Base-by-base conservation (phyloP, 2,329 filamentous ascomycete species). In the Botrytis sinoallii region DNA sequence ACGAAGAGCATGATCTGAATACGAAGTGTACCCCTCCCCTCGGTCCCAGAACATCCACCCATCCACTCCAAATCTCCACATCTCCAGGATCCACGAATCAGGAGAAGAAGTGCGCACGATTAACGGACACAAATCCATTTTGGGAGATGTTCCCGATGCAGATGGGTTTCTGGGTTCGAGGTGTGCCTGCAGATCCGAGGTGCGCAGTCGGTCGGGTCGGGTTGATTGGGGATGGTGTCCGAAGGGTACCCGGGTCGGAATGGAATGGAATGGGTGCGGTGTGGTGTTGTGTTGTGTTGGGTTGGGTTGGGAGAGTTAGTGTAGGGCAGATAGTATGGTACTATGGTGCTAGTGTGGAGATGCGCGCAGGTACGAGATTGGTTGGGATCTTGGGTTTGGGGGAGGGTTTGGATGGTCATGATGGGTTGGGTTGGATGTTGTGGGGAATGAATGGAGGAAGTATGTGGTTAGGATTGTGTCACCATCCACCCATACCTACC, bases 41-140 rank as follows among this genome's bases (percentile, higher is more conserved):
- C 48, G 8, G 9, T 25, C 38, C 42, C 42, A 18, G 1, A 40
- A 40, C 35, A 35, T 10, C 25, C 38, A 0, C 6, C 2, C 20
- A 46, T 67, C 64, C 44, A 52, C 18, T 29, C 46, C 10, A 6
- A 1, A 18, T 63, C 40, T 18, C 35, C 25, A 63, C 38, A 40
- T 52, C 22, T 16, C 32, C 20, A 46, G 46, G 20, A 57, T 18
- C 6, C 20, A 29, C 65, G 65, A 68, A 68, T 68, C 9, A 68
- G 4, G 18, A 42, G 18, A n/a, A 12, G 14, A n/a, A n/a, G 0
- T 32, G 7, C 3, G 22, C 4, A 20, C 32, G 2, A 4, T 14
- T 4, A 7, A 20, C 65, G 65, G 46, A 2, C 3, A n/a, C n/a
- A 18, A 38, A 46, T n/a, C 44, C 22, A 10, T 48, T 66, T 66